phyloP scores from a whole-genome alignment of 2,329 filamentous ascomycete genomes.

The Fusarium secorum region DNA sequence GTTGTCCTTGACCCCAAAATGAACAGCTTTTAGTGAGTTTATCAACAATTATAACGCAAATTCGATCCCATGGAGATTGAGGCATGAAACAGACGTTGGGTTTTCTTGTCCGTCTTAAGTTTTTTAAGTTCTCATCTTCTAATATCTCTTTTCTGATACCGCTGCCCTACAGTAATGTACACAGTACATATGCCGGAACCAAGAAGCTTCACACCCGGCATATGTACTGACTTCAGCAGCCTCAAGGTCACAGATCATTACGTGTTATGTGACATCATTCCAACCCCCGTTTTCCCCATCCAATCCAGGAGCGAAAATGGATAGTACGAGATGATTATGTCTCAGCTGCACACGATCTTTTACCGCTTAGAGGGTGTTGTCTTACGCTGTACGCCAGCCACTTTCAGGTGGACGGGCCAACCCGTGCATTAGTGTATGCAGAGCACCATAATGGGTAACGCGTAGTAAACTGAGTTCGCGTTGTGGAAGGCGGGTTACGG shows the following conservation, averaged over 20 bases:
- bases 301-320: neutral
- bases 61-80: neutral
- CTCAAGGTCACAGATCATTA: neutral
- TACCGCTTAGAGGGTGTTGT: neutral
- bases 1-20: accelerated
- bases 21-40: neutral
- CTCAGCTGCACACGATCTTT: neutral
- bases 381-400: neutral
- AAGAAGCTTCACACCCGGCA: neutral
- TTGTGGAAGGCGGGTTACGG: neutral
- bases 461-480: neutral
- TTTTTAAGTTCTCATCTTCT: too few species aligned
- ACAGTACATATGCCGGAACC: neutral
- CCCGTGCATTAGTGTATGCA: neutral
- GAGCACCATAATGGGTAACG: neutral
- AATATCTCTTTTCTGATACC: neutral
- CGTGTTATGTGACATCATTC: neutral
- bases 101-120: neutral
- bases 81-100: neutral
- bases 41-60: neutral
- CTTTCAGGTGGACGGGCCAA: neutral
- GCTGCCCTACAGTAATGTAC: neutral
- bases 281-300: neutral
- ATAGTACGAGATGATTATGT: neutral
- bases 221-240: neutral